Evolutionary conservation across 1,139 yeast genomes (phyloP), one percentile per base, ranked within the genome.

Genomic region (Pichia sp.): DNA sequence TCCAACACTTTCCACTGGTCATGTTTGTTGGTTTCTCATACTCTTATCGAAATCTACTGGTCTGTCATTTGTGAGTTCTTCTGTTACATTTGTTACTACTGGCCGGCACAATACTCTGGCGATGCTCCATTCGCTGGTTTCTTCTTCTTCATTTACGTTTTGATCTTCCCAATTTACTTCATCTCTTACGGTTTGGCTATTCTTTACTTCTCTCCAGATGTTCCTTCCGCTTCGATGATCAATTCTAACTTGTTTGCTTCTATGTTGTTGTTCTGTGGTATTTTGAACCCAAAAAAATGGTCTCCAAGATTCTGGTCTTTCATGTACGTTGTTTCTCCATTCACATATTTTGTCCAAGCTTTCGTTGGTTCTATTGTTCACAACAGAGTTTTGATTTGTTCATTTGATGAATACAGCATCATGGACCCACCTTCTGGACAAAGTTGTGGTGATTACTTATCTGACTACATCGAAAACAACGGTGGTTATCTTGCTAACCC

Each of bases 291-390:
- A 16, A 70, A 68, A 21, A 52, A 61, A 3, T 70, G 78, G 52
- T 76, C 83, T 78, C 87, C 86, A n/a, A 82, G 83, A 1, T 85
- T 86, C 70, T 85, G 85, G 84, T 55, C 56, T 48, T 88, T 86
- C 72, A 83, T 86, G 87, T 80, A 83, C 70, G 79, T 83, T 62
- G 77, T 78, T 2, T 80, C 87, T 6, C 93, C 93, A 23, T 78
- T 80, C 67, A 83, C 89, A 0, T 86, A 85, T 61, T 73, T 82
- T 59, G 76, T 85, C 50, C 82, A 81, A 50, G 83, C 82, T 41
- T 69, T 84, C 62, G 73, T 83, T 45, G 68, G 79, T 22, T 55
- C 70, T 3, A 69, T 83, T 53, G 67, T 84, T 31, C 86, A 84
- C 55, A 73, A 77, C 18, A 76, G 84, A 49, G 68, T 72, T 9